Evolutionary conservation across 257 asterid species (phyloP).

Genomic region (Petrea volubilis): DNA sequence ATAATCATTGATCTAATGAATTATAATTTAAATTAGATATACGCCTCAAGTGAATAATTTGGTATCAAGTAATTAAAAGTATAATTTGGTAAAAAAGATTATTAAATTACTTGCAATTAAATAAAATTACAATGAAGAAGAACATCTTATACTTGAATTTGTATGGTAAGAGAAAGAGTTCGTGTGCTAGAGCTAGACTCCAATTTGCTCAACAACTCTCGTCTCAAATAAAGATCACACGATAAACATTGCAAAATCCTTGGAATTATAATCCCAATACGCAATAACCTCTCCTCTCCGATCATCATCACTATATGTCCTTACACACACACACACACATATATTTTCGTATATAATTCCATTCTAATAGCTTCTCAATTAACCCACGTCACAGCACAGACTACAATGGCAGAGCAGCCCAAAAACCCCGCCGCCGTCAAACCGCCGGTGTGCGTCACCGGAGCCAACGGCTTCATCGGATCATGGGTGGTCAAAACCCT

Average conservation of each 20-base stretch:
- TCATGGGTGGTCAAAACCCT: slow-evolving; percentile 77
- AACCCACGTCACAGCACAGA: background rate
- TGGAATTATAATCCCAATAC: background rate
- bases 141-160: background rate
- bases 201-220: background rate
- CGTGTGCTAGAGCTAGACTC: background rate
- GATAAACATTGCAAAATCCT: background rate
- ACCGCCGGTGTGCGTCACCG: slow-evolving; percentile 82
- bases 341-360: background rate
- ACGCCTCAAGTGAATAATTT: too few relatives aligned
- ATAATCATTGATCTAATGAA: too few relatives aligned
- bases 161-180: background rate
- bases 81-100: too few relatives aligned
- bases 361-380: background rate
- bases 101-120: too few relatives aligned
- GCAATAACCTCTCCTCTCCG: background rate
- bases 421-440: slow-evolving; percentile 20
- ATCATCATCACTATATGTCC: background rate
- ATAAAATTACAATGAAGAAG: too few relatives aligned
- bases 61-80: too few relatives aligned
- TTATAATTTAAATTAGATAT: too few relatives aligned
- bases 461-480: slow-evolving; percentile 96
- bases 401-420: slow-evolving; percentile 19
- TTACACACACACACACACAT: background rate
- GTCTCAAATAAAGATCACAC: background rate